Conservation (phyloP, 305 asterid species). For the Fraxinus albicans region DNA sequence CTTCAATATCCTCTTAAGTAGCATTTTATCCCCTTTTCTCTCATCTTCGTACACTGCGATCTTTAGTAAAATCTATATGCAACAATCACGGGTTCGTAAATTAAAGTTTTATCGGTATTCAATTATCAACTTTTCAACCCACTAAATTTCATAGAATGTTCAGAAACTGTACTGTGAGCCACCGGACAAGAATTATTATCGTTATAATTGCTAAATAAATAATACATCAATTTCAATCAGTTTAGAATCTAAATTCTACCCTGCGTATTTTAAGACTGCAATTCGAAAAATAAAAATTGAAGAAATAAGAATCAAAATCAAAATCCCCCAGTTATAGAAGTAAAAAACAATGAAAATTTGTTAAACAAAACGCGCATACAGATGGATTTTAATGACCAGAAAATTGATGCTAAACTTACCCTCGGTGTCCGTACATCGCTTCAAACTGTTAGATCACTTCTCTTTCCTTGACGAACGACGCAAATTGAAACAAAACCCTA, state of each 20-base stretch:
- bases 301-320: not conserved
- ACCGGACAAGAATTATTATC: not conserved
- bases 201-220: not conserved
- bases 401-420: slow-evolving; percentile 27
- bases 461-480: not conserved
- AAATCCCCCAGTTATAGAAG: not conserved
- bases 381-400: not conserved
- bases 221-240: not conserved
- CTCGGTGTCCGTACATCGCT: slow-evolving; percentile 47
- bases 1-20: not conserved
- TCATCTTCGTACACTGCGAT: not conserved
- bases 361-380: not conserved
- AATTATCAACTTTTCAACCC: not conserved
- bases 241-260: not conserved
- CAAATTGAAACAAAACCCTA: not conserved
- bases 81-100: not conserved
- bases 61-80: not conserved
- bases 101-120: not conserved
- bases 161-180: not conserved
- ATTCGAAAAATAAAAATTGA: not conserved
- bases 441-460: not conserved
- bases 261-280: not conserved
- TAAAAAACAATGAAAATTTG: not conserved
- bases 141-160: not conserved
- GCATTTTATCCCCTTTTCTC: not conserved